Base-by-base conservation (phyloP, 208 protist genomes). In the Lotmaria passim region DNA sequence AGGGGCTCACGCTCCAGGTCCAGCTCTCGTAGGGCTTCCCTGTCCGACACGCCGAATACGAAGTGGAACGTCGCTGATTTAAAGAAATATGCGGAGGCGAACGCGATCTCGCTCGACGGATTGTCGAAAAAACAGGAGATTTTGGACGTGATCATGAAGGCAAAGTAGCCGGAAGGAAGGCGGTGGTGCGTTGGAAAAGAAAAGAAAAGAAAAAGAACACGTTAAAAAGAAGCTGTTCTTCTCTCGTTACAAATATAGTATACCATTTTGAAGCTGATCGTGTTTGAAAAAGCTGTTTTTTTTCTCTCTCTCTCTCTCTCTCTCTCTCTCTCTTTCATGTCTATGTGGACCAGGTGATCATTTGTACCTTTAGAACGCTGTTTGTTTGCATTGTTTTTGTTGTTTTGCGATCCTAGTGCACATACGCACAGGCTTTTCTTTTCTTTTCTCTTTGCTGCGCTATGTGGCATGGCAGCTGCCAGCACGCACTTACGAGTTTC, bases 41-140 rank as follows among this genome's bases (percentile, higher is more conserved):
- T 21, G 1, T 64, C 70, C 0, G 51, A 55, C 26, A 80, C 63
- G 14, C 85, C 86, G 21, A 83, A 70, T 55, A 78, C 81, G 26
- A 76, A 79, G 34, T 95, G 90, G 90, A 86, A 85, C 26, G 59
- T 95, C 21, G 65, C 77, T 3, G 79, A 68, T 38, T 72, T 95
- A 51, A 83, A 73, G 75, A 78, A 81, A 50, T 95, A 79, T 50
- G 90, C 90, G 4, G 78, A 86, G 64, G 75, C 87, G 12, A 81
- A 92, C 51, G 39, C 51, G 4, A 88, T 95, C 39, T n/a, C 60
- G 14, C 31, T 93, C 33, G 57, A 55, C 3, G 81, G 85, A 1
- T 53, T 75, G 12, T 70, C 73, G 23, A 82, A 51, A 12, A 95
- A 93, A 72, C 61, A 77, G 10, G 84, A 85, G 28, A 90, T 95